phyloP scores from a whole-genome alignment of 164 flowering plant species.

The Piper betle region DNA sequence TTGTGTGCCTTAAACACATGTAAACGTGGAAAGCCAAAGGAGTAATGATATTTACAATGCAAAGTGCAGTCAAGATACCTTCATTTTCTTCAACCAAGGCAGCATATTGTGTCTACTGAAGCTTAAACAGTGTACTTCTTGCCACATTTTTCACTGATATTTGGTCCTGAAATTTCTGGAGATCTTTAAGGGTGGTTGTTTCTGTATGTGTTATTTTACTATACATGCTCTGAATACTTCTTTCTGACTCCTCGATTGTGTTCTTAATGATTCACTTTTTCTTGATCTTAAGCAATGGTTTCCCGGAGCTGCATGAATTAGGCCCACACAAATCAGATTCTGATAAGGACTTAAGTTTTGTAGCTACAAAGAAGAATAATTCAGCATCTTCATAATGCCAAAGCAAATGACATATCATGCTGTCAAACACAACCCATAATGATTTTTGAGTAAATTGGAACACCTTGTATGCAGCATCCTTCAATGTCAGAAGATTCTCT shows the following conservation, averaged over 20 bases:
- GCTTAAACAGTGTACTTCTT: conserved; percentile 54
- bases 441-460: neutral
- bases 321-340: neutral
- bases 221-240: conserved; percentile 41
- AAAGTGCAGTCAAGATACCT: conserved; percentile 24
- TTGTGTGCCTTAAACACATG: no score
- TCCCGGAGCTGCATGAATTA: conserved; percentile 47
- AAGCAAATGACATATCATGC: neutral
- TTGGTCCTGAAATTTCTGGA: conserved; percentile 50
- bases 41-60: neutral
- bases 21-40: neutral
- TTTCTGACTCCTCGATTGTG: conserved; percentile 64
- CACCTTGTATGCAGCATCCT: conserved; percentile 94
- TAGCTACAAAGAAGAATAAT: no score
- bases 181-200: conserved; percentile 43
- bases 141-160: conserved; percentile 50
- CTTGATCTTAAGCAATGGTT: conserved; percentile 72
- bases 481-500: conserved; percentile 82
- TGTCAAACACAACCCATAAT: neutral
- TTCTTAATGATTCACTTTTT: conserved; percentile 44
- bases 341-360: no score
- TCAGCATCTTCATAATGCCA: no score
- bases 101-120: conserved; percentile 54
- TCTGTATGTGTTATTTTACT: conserved; percentile 49
- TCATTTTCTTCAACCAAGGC: conserved; percentile 78